A percentile compares a stretch with the other conserved stretches of the same genome.
phyloP scores from a whole-genome alignment of 2,329 filamentous ascomycete species.

The Trichoderma sp. region DNA sequence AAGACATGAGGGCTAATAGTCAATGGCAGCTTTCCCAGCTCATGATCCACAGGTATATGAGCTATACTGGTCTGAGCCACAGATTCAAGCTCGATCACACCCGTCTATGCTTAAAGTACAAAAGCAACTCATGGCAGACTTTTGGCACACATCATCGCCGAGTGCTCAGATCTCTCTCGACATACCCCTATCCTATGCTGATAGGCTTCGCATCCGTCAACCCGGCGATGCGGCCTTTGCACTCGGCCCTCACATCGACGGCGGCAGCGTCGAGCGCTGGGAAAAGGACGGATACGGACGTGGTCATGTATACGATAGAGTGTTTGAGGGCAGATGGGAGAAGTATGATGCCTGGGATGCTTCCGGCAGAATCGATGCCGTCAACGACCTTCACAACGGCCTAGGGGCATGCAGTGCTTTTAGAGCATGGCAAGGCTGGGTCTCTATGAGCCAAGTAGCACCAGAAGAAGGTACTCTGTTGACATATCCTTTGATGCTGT shows the following conservation, averaged over 20 bases:
- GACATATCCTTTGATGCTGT: constrained; percentile 75
- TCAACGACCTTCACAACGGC: constrained; percentile 75
- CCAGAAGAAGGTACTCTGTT: constrained; percentile 76
- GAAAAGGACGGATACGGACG: constrained; percentile 65
- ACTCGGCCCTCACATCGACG: constrained; percentile 70
- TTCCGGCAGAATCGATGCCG: constrained; percentile 62
- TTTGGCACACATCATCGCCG: constrained; percentile 58
- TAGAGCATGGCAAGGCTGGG: constrained; percentile 87
- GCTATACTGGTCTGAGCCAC: constrained; percentile 70
- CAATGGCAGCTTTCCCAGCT: constrained; percentile 56
- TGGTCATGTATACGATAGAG: constrained; percentile 66
- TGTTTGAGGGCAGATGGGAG: constrained; percentile 77
- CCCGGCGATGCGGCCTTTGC: constrained; percentile 70
- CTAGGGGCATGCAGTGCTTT: constrained; percentile 81
- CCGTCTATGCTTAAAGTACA: constrained; percentile 62
- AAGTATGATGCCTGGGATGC: constrained; percentile 80
- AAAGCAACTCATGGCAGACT: constrained; percentile 54
- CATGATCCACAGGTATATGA: constrained; percentile 68
- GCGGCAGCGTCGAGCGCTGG: constrained; percentile 74
- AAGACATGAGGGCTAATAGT: neutral
- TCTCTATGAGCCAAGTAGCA: constrained; percentile 70
- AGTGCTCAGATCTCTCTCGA: constrained; percentile 46
- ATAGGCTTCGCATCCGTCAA: constrained; percentile 67
- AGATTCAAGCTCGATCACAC: constrained; percentile 65
- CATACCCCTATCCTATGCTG: constrained; percentile 65